Evolutionary conservation across 2,329 filamentous ascomycete species (phyloP).

Genomic region (Tolypocladium guangdongense): DNA sequence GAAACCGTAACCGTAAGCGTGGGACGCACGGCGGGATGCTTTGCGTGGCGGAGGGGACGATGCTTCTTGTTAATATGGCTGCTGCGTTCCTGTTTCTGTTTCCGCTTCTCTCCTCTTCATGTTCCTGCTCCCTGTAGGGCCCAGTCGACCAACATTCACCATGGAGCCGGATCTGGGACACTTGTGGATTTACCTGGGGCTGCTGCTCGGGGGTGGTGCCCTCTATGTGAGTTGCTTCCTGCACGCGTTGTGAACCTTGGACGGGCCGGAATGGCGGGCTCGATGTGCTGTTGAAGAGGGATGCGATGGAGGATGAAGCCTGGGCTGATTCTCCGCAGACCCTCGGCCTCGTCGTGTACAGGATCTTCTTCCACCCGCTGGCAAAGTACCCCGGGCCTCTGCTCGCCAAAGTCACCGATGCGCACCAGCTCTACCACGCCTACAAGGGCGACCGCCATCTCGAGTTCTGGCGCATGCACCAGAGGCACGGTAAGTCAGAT

Average conservation of each 20-base stretch:
- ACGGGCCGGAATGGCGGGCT: too few species aligned
- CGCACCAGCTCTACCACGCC: slow-evolving; percentile 60
- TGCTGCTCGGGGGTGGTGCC: slow-evolving; percentile 21
- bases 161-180: slow-evolving; percentile 22
- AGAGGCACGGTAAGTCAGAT: slow-evolving; percentile 49
- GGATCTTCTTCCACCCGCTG: slow-evolving; percentile 53
- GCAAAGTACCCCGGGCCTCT: slow-evolving; percentile 55
- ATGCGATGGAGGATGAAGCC: not conserved
- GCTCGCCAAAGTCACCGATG: slow-evolving; percentile 52
- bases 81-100: not conserved
- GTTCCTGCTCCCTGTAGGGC: too few species aligned
- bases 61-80: not conserved
- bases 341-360: slow-evolving; percentile 37
- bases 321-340: slow-evolving; percentile 16
- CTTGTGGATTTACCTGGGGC: slow-evolving; percentile 28
- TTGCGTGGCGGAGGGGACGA: not conserved
- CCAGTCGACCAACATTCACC: not conserved
- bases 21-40: not conserved
- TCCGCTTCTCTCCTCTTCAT: not conserved
- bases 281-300: too few species aligned
- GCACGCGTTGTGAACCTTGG: not conserved
- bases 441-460: slow-evolving; percentile 66
- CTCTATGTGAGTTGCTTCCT: slow-evolving; percentile 28
- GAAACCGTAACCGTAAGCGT: too few species aligned
- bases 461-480: slow-evolving; percentile 59